Evolutionary conservation across 179 eudicot species (phyloP), one percentile per base, ranked within the genome.

Genomic region (Carnegiea gigantea): DNA sequence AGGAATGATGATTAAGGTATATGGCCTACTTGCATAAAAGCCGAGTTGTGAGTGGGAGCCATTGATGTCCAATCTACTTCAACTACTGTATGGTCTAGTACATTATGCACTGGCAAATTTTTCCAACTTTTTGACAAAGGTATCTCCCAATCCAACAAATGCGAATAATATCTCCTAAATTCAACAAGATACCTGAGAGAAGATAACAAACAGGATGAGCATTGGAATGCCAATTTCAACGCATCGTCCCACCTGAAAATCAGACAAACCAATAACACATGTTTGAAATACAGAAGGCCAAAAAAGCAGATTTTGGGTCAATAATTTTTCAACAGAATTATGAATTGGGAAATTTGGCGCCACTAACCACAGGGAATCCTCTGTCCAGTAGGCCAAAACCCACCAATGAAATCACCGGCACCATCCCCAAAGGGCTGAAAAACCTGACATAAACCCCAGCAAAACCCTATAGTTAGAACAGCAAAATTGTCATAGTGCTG

Each of bases 381-480:
- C 93, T 88, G 78, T 96, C 98, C 75, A 96, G 89, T 54, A 96
- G 88, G 60, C 99, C 98, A 82, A 96, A 94, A 20, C 99, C 99
- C 44, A 88, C 97, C 84, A 96, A 87, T 51, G 98, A 90, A 79
- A 96, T 89, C 53, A 96, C 99, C 23, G 99, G 99, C 80, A 89
- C 99, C 98, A 96, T 96, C 62, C 97, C 97, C 82, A 93, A 83
- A 60, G 99, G 99, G 83, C 99, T 96, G 85, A 96, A 96, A 87
- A 96, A 96, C 89, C 99, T 96, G 97, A 65, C 74, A 79, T 80
- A 36, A 70, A 53, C 73, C 78, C 78, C 68, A 64, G 73, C 6
- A 7, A 46, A 21, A 7, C 54, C 18, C 40, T 74, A 21, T 15
- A 26, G 64, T 21, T 53, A 28, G 33, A 1, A 23, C 38, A 46